phyloP scores from a whole-genome alignment of 176 grass and related monocot species.

The Themeda triandra region DNA sequence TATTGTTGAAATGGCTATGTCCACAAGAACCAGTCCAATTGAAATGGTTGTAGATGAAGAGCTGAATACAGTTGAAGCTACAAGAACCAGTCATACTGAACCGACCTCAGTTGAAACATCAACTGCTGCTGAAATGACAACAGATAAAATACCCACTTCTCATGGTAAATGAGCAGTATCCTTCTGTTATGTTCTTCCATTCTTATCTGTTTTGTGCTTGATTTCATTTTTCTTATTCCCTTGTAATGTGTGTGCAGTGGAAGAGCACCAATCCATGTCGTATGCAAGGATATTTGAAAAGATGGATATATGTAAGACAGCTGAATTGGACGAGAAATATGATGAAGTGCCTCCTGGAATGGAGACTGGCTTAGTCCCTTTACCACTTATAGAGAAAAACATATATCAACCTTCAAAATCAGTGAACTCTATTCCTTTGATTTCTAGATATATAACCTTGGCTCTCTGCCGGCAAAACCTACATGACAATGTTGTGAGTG shows the following conservation, averaged over 20 bases:
- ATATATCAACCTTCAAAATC: conserved; percentile 49
- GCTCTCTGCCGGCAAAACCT: conserved; percentile 71
- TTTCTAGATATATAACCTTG: conserved; percentile 62
- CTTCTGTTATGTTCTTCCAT: conserved; percentile 14
- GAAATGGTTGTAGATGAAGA: conserved; percentile 34
- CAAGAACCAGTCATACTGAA: conserved; percentile 4
- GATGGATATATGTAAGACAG: conserved; percentile 36
- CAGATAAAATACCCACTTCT: conserved; percentile 18
- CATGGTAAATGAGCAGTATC: conserved; percentile 33
- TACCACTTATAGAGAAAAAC: conserved; percentile 28
- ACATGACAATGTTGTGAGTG: conserved; percentile 57
- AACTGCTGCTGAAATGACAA: conserved; percentile 25
- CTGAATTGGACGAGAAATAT: conserved; percentile 44
- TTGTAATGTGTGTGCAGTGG: conserved; percentile 42
- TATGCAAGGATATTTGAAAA: conserved; percentile 69
- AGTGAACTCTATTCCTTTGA: conserved; percentile 29
- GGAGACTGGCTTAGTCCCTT: conserved; percentile 37
- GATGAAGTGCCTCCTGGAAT: conserved; percentile 70
- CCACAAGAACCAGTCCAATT: background rate
- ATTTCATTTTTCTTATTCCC: conserved; percentile 25
- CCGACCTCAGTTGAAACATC: conserved; percentile 6
- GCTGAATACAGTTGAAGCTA: background rate
- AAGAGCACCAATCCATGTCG: conserved; percentile 19
- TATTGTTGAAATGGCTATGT: background rate
- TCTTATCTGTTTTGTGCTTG: conserved; percentile 10